Conservation (phyloP, 306 rosid genomes). For the Casuarina cunninghamiana region DNA sequence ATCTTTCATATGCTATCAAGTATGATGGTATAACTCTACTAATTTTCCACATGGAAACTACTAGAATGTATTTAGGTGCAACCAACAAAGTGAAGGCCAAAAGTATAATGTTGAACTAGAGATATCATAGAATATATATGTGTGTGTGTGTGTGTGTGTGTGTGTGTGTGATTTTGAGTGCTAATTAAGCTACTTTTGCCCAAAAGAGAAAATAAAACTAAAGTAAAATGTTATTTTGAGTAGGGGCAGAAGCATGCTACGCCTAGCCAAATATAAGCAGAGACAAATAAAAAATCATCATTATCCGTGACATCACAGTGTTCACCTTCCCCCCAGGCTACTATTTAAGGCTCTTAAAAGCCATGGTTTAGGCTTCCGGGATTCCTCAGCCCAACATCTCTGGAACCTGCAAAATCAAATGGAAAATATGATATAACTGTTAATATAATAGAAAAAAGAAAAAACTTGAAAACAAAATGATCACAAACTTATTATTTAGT, state of each 20-base stretch:
- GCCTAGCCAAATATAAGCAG: not conserved
- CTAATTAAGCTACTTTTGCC: not conserved
- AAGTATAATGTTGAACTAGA: not conserved
- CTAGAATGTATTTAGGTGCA: not conserved
- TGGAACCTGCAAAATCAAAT: slow-evolving; percentile 63
- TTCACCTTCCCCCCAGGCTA: slow-evolving; percentile 87
- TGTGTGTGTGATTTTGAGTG: not conserved
- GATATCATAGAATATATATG: not conserved
- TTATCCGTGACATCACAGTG: slow-evolving; percentile 25
- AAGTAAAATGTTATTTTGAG: not conserved
- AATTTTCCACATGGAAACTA: not conserved
- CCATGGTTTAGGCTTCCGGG: slow-evolving; percentile 84
- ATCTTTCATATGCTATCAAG: not conserved
- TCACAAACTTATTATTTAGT: slow-evolving; percentile 53
- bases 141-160: too few species aligned
- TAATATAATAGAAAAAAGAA: slow-evolving; percentile 16
- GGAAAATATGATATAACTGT: slow-evolving; percentile 20
- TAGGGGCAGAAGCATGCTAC: not conserved
- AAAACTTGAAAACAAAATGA: slow-evolving; percentile 14
- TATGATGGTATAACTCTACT: too few species aligned
- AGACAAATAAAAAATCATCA: not conserved
- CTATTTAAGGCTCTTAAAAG: slow-evolving; percentile 82
- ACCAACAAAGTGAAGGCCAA: not conserved
- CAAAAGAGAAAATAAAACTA: too few species aligned
- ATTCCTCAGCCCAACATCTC: slow-evolving; percentile 74